Base-by-base conservation (phyloP, 1,284 basidiomycete species). In the Cryptococcus hybrid region DNA sequence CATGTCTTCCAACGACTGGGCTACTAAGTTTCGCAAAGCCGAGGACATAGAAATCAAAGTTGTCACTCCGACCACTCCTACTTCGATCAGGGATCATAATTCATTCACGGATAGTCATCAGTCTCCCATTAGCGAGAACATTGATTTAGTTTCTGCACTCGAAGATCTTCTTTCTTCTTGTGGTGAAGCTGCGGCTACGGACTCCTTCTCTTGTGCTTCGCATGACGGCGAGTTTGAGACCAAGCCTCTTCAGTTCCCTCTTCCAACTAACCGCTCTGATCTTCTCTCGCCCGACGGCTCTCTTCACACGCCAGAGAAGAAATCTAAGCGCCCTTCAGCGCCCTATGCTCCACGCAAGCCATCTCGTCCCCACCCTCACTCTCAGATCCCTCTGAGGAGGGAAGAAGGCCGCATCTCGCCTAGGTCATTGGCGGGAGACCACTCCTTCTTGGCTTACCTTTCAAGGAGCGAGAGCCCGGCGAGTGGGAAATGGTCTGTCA, bases 141-240 rank as follows among this genome's bases (percentile, higher is more conserved):
- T 67, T 35, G 67, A 69, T 44, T 52, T 69, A 34, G 59, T 60
- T 9, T 57, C 53, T 5, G 67, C 62, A 3, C 51, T 69, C 36
- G 61, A 67, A 37, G 62, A 69, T 13, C 58, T 69, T 3, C 57
- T 69, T 4, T 45, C 58, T 8, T 60, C 60, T 1, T 63, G 60
- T 44, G 63, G 67, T 24, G 67, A 69, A 44, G 38, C 35, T 9
- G 51, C 58, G 7, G 42, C 13, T 43, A 39, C 11, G 42, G 18
- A 45, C 42, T 18, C 13, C 13, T 54, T 35, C 45, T n/a, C 7
- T 55, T 45, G 34, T 49, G 42, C 2, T 46, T 46, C 13, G 36
- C 51, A 56, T 30, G 7, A 48, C 5, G 52, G 47, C 46, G 49
- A 55, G n/a, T 56, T 52, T 37, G 58, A 60, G 30, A 37, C 49